phyloP scores from a whole-genome alignment of 176 grass and related monocot genomes.

The Oryza rufipogon region DNA sequence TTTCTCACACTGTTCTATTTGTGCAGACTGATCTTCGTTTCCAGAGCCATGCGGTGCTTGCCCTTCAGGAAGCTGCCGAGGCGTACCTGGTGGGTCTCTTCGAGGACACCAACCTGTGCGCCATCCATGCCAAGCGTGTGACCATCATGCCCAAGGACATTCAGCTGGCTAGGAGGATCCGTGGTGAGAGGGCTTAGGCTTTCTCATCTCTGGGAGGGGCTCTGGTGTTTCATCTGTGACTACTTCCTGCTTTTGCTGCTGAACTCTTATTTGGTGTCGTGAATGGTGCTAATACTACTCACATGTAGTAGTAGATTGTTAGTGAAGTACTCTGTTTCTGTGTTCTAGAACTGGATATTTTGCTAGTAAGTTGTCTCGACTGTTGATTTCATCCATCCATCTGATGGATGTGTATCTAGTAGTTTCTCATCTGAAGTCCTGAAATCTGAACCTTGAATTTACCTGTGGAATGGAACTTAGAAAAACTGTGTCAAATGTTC shows the following conservation, averaged over 20 bases:
- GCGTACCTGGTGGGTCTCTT: slow-evolving; percentile 68
- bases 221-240: slow-evolving; percentile 6
- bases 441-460: slow-evolving; percentile 33
- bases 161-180: slow-evolving; percentile 73
- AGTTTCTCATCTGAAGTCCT: neutral
- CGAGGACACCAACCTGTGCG: slow-evolving; percentile 65
- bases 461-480: neutral
- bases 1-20: neutral
- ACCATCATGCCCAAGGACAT: slow-evolving; percentile 84
- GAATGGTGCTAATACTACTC: neutral
- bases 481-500: neutral
- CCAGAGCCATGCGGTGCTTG: slow-evolving; percentile 55
- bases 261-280: neutral
- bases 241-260: slow-evolving; percentile 1
- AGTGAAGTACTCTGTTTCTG: neutral
- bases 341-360: neutral
- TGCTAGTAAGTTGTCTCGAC: slow-evolving; percentile 3
- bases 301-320: neutral
- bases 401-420: neutral
- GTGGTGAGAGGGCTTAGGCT: slow-evolving; percentile 63
- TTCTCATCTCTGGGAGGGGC: neutral
- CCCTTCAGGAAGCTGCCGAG: slow-evolving; percentile 55
- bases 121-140: slow-evolving; percentile 47
- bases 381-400: slow-evolving; percentile 6
- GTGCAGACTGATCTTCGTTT: slow-evolving; percentile 73